Evolutionary conservation across 495 filamentous ascomycete species (phyloP).

Genomic region (Xylaria longipes): DNA sequence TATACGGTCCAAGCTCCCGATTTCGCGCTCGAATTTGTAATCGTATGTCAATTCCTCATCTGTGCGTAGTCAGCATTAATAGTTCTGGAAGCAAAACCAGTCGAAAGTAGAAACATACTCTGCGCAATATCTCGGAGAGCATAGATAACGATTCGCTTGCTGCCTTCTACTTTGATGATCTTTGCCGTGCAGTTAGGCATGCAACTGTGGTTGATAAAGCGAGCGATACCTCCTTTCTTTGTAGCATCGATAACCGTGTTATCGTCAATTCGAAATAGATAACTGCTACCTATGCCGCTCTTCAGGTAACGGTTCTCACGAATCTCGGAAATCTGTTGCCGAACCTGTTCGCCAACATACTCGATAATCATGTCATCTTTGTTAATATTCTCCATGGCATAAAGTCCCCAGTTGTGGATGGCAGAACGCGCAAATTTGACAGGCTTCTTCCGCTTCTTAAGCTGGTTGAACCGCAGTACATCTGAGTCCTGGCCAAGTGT

Average conservation of each 20-base stretch:
- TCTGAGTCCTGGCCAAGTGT: slow-evolving; percentile 85
- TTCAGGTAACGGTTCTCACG: slow-evolving; percentile 90
- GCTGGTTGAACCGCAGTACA: slow-evolving; percentile 94
- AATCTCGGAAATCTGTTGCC: slow-evolving; percentile 94
- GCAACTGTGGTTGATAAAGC: slow-evolving; percentile 99
- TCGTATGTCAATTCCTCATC: slow-evolving; percentile 99
- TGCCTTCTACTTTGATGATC: slow-evolving; percentile 99
- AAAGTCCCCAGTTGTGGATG: slow-evolving; percentile 98
- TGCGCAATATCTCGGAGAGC: slow-evolving; percentile 91
- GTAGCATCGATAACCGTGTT: slow-evolving; percentile 97
- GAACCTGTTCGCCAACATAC: slow-evolving; percentile 97
- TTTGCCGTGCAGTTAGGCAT: slow-evolving; percentile 98
- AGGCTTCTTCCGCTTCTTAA: slow-evolving; percentile 99
- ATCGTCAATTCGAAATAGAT: slow-evolving; percentile 97
- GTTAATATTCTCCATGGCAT: slow-evolving; percentile 95
- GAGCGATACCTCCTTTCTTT: slow-evolving; percentile 95
- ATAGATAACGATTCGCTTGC: slow-evolving; percentile 98
- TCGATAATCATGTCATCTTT: slow-evolving; percentile 99
- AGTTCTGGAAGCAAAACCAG: background rate
- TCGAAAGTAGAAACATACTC: slow-evolving; percentile 67
- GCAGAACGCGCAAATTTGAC: slow-evolving; percentile 97
- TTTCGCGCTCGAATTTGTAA: slow-evolving; percentile 99
- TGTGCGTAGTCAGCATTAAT: slow-evolving; percentile 58
- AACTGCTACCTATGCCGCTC: slow-evolving; percentile 96
- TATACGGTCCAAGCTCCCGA: slow-evolving; percentile 92